These are phyloP conservation scores for Coemansia sp. DNA, from an alignment of 192 early-diverging fungal genomes.

Conservation along the genomic window DNA sequence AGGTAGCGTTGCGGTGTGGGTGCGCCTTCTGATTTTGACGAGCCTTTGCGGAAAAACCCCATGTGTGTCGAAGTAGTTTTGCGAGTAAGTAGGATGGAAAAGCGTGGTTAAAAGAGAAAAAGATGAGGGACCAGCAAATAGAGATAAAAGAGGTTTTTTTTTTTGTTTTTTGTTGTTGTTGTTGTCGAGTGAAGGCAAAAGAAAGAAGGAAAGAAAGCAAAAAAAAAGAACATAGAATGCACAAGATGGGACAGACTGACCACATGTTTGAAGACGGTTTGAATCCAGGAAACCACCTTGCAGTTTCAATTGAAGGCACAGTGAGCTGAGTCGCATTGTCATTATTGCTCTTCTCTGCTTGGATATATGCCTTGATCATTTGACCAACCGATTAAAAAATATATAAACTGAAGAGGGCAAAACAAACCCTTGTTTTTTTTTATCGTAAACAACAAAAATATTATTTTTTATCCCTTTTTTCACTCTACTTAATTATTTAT, in stretches of 20 bases:
- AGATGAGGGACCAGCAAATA: not conserved
- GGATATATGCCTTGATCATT: not conserved
- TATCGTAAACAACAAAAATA: not conserved
- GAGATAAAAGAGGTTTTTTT: not conserved
- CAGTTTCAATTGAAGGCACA: not conserved
- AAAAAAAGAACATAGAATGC: not conserved
- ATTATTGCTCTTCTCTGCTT: not conserved
- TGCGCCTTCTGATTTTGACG: conserved; percentile 19
- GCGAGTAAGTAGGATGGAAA: not conserved
- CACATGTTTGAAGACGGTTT: not conserved
- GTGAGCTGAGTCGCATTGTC: not conserved
- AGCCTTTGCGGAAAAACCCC: conserved; percentile 41
- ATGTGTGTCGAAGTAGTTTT: not conserved
- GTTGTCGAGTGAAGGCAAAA: not conserved
- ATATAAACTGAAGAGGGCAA: not conserved
- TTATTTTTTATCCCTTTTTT: conserved; percentile 1
- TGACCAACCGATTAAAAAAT: not conserved
- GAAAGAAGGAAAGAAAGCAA: not conserved
- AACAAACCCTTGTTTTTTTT: too few species aligned
- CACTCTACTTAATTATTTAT: not conserved
- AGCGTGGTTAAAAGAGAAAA: not conserved
- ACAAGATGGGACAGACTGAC: not conserved
- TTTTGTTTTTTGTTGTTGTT: too few species aligned
- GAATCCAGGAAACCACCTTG: not conserved
- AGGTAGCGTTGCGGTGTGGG: conserved; percentile 22